Evolutionary conservation across 768 basidiomycete genomes (phyloP).

Genomic region (Arthromyces matolae): DNA sequence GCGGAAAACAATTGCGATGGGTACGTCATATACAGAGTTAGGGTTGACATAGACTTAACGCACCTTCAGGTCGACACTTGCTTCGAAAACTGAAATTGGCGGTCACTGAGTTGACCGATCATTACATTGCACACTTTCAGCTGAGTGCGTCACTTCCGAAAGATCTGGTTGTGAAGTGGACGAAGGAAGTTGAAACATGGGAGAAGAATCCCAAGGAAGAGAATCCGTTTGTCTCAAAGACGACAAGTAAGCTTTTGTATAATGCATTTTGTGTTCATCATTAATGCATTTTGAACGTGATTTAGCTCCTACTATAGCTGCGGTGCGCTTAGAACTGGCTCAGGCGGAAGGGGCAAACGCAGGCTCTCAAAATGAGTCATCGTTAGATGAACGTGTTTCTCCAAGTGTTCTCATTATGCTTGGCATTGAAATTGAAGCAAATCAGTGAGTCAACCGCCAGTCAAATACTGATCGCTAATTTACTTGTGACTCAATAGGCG

Average conservation of each 20-base stretch:
- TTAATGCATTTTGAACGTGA: not conserved
- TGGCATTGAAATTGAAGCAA: slow-evolving; percentile 15
- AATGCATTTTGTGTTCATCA: not conserved
- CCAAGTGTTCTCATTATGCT: slow-evolving; percentile 2
- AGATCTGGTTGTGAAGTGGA: slow-evolving; percentile 9
- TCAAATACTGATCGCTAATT: not conserved
- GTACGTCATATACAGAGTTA: slow-evolving; percentile 17
- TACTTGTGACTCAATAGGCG: slow-evolving; percentile 3
- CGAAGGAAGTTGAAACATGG: slow-evolving; percentile 13
- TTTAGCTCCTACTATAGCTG: not conserved
- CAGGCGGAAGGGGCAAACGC: slow-evolving; percentile 7
- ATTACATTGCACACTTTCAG: slow-evolving; percentile 5
- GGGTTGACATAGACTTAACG: no score
- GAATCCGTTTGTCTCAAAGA: slow-evolving; percentile 7
- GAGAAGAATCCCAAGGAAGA: slow-evolving; percentile 4
- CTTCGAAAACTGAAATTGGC: slow-evolving; percentile 9
- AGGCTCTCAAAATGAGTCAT: slow-evolving; percentile 5
- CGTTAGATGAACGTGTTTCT: slow-evolving; percentile 2
- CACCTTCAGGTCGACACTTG: slow-evolving; percentile 10
- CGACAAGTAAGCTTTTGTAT: slow-evolving; percentile 6
- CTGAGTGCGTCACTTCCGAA: slow-evolving; percentile 4
- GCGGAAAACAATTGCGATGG: slow-evolving; percentile 22
- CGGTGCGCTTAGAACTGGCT: not conserved
- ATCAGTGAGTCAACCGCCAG: slow-evolving; percentile 13
- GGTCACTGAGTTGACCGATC: slow-evolving; percentile 5